Evolutionary conservation across 192 early-diverging fungal genomes (phyloP).

Genomic region (Neocallimastix lanati): DNA sequence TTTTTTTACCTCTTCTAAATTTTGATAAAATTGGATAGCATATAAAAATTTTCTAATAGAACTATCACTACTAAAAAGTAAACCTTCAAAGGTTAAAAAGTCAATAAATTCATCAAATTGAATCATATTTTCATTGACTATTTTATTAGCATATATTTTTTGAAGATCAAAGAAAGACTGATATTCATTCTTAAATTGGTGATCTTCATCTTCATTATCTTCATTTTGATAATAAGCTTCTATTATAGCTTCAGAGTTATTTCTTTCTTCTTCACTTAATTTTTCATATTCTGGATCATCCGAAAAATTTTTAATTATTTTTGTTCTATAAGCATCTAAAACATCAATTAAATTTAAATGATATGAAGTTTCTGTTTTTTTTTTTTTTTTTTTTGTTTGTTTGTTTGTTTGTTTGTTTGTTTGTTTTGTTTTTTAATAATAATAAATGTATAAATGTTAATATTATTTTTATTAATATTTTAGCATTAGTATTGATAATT

Average conservation of each 20-base stretch:
- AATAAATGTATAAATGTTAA: no score
- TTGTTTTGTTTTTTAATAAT: no score
- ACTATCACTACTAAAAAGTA: neutral
- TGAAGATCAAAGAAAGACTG: neutral
- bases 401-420: no score
- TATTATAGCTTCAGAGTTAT: neutral
- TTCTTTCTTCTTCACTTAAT: neutral
- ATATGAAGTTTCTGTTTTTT: neutral
- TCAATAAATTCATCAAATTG: neutral
- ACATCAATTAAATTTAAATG: neutral
- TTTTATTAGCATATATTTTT: neutral
- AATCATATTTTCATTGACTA: neutral
- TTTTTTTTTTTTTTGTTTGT: no score
- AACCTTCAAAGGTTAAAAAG: neutral
- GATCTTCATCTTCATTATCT: neutral
- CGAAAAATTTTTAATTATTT: neutral
- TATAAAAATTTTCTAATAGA: neutral
- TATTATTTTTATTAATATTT: no score
- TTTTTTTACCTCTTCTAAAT: neutral
- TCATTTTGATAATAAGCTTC: neutral
- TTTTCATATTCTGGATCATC: neutral
- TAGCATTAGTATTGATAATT: no score
- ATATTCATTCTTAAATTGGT: neutral
- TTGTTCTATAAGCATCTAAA: neutral
- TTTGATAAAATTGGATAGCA: neutral